These are phyloP conservation scores for Fusarium sp. DNA, from an alignment of 2,329 filamentous ascomycete species.

Conservation along the genomic window DNA sequence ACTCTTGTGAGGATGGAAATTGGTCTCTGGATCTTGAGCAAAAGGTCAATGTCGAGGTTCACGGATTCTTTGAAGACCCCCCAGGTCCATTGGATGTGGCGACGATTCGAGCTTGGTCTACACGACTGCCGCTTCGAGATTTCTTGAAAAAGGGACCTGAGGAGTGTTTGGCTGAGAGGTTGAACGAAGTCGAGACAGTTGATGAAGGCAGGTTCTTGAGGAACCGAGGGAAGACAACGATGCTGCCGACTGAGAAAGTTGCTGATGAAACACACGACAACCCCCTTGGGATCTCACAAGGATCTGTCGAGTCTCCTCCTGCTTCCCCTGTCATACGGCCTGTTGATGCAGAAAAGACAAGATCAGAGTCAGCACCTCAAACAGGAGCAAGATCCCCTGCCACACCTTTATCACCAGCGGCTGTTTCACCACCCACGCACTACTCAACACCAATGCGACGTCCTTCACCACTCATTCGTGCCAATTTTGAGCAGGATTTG, in stretches of 20 bases:
- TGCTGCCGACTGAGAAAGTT: conserved; percentile 22
- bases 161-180: conserved; percentile 61
- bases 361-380: conserved; percentile 45
- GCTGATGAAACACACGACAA: conserved; percentile 38
- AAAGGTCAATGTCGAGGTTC: conserved; percentile 64
- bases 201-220: conserved; percentile 45
- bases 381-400: conserved; percentile 12
- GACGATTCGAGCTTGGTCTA: conserved; percentile 61
- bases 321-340: conserved; percentile 47
- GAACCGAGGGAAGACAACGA: conserved; percentile 41
- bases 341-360: conserved; percentile 34
- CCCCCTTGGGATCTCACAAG: conserved; percentile 48
- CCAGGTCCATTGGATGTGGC: conserved; percentile 46
- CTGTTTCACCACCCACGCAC: conserved; percentile 43
- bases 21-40: conserved; percentile 60
- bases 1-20: conserved; percentile 47
- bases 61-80: conserved; percentile 68
- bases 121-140: conserved; percentile 59
- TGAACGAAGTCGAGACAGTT: conserved; percentile 52
- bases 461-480: conserved; percentile 47
- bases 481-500: conserved; percentile 51
- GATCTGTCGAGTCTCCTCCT: conserved; percentile 36
- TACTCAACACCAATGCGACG: conserved; percentile 45
- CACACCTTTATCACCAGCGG: conserved; percentile 40
- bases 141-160: conserved; percentile 66